Conservation (phyloP, 352 stramenopile genomes). For the Blastocystis sp. region DNA sequence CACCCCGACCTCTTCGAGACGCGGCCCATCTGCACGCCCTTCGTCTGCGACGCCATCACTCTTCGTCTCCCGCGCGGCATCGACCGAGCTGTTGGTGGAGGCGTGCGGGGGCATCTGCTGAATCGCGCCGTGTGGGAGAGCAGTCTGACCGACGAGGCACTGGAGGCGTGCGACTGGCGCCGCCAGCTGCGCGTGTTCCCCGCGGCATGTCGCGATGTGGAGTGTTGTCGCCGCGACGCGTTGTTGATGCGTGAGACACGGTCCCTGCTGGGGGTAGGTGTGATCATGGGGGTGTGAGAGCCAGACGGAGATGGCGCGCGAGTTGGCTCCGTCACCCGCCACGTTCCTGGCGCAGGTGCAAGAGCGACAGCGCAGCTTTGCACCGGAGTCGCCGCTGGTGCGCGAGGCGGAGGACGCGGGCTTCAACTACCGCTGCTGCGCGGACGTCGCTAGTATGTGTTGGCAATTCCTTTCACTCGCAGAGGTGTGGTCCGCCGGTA, state of each 20-base stretch:
- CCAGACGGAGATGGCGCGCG: too few species aligned
- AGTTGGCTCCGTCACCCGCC: not conserved
- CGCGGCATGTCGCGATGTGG: not conserved
- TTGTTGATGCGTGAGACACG: too few species aligned
- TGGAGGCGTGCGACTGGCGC: slow-evolving; percentile 23
- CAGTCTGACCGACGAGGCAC: slow-evolving; percentile 23
- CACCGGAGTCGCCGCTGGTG: not conserved
- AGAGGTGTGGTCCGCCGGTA: not conserved
- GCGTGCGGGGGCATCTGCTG: not conserved
- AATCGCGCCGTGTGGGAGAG: slow-evolving; percentile 3
- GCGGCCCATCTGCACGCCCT: slow-evolving; percentile 89
- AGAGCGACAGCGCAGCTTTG: not conserved
- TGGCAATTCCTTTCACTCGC: not conserved
- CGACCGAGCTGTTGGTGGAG: too few species aligned
- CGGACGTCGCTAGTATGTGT: not conserved
- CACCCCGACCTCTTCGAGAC: slow-evolving; percentile 97
- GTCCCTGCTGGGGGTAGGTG: too few species aligned
- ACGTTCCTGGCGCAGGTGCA: not conserved
- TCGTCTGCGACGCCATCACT: slow-evolving; percentile 73
- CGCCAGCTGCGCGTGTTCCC: slow-evolving; percentile 16
- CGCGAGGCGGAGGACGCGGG: not conserved
- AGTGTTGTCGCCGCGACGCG: too few species aligned
- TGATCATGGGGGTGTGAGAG: too few species aligned
- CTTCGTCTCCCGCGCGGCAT: not conserved
- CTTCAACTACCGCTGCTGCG: not conserved